These are phyloP conservation scores for Inga leiocalycina DNA, from an alignment of 306 rosid species.

Conservation along the genomic window DNA sequence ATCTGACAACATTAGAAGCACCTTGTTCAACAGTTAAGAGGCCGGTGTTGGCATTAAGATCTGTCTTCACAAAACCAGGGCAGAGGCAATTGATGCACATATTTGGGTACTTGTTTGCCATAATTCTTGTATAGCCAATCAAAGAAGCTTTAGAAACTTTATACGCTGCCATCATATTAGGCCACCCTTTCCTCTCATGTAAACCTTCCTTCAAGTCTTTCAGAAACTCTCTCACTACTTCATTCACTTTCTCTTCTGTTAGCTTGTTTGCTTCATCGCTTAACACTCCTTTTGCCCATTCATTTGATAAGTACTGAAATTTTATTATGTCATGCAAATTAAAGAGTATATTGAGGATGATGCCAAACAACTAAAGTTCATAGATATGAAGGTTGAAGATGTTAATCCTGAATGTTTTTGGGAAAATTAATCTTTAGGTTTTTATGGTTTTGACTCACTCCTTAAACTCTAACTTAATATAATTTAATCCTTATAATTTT, in stretches of 20 bases:
- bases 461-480: neutral
- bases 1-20: constrained; percentile 27
- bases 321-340: neutral
- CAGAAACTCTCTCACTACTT: constrained; percentile 25
- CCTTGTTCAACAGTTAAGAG: constrained; percentile 33
- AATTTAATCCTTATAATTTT: neutral
- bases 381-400: neutral
- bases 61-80: constrained; percentile 47
- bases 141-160: constrained; percentile 32
- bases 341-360: too few species aligned
- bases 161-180: neutral
- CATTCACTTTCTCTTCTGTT: constrained; percentile 28
- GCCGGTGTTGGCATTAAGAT: constrained; percentile 35
- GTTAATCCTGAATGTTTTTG: neutral
- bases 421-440: neutral
- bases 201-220: constrained; percentile 34
- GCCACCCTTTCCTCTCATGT: constrained; percentile 26
- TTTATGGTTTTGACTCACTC: too few species aligned
- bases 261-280: constrained; percentile 22
- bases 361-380: neutral
- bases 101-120: constrained; percentile 33
- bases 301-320: constrained; percentile 30
- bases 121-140: constrained; percentile 45
- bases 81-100: constrained; percentile 39
- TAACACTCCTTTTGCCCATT: constrained; percentile 33